These are phyloP conservation scores for Decorospora gaudefroyi DNA, from an alignment of 2,329 filamentous ascomycete species.

Conservation along the genomic window DNA sequence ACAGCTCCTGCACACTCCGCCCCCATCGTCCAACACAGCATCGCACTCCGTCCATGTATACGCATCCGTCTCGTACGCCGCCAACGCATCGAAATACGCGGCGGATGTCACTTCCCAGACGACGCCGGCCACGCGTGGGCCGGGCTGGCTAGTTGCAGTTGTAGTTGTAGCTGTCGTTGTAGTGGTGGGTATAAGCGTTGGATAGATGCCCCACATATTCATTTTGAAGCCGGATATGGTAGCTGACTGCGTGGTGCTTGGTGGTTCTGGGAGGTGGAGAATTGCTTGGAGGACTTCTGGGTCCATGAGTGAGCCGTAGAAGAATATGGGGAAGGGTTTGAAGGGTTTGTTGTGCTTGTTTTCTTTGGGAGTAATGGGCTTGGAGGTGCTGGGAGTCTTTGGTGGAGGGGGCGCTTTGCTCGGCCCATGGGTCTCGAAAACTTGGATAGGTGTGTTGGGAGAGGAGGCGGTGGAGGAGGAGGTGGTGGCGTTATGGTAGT, in stretches of 20 bases:
- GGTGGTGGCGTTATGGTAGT: too few relatives aligned
- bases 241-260: slow-evolving; percentile 23
- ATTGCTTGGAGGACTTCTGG: slow-evolving; percentile 37
- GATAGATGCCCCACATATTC: slow-evolving; percentile 45
- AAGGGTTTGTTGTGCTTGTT: too few relatives aligned
- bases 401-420: too few relatives aligned
- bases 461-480: too few relatives aligned
- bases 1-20: slow-evolving; percentile 9
- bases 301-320: slow-evolving; percentile 44
- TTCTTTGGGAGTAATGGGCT: too few relatives aligned
- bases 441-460: too few relatives aligned
- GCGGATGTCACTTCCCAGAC: slow-evolving; percentile 21
- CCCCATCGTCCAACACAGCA: slow-evolving; percentile 16
- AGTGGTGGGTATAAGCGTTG: slow-evolving; percentile 18
- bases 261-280: slow-evolving; percentile 28
- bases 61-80: slow-evolving; percentile 26
- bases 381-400: too few relatives aligned
- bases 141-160: slow-evolving; percentile 14
- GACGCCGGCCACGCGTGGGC: slow-evolving; percentile 15
- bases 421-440: too few relatives aligned
- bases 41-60: slow-evolving; percentile 27
- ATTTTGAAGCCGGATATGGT: slow-evolving; percentile 32
- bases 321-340: slow-evolving; percentile 33
- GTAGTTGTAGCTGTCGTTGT: too few relatives aligned
- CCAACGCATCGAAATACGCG: slow-evolving; percentile 22